phyloP scores from a whole-genome alignment of 2,329 filamentous ascomycete genomes.

The Verticillium nonalfalfae region DNA sequence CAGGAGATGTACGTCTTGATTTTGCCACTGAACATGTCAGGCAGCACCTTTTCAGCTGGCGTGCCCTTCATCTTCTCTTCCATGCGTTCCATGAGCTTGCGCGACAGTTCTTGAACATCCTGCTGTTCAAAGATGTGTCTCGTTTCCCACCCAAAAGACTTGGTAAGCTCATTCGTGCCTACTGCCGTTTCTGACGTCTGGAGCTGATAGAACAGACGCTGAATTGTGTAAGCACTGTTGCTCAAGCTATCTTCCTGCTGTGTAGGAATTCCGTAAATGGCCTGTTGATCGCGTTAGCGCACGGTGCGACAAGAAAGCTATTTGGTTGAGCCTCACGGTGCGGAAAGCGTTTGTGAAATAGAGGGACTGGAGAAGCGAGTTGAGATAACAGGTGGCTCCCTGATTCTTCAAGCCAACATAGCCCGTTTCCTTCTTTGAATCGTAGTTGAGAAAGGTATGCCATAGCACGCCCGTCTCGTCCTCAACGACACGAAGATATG shows the following conservation, averaged over 20 bases:
- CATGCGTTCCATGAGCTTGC: slow-evolving; percentile 95
- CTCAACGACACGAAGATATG: slow-evolving; percentile 75
- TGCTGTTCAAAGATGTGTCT: slow-evolving; percentile 98
- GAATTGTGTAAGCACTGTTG: slow-evolving; percentile 90
- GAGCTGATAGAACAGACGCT: slow-evolving; percentile 89
- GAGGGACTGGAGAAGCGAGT: slow-evolving; percentile 76
- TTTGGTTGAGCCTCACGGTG: slow-evolving; percentile 52
- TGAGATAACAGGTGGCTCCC: slow-evolving; percentile 85
- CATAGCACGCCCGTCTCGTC: slow-evolving; percentile 85
- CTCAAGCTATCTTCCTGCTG: slow-evolving; percentile 71
- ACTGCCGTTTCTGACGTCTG: slow-evolving; percentile 83
- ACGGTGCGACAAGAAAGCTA: background rate
- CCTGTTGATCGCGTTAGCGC: slow-evolving; percentile 38
- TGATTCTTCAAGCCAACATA: slow-evolving; percentile 97
- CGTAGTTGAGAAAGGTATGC: slow-evolving; percentile 91
- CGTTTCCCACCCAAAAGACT: slow-evolving; percentile 97
- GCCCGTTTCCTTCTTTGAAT: slow-evolving; percentile 98
- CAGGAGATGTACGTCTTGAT: slow-evolving; percentile 98
- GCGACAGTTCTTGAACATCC: slow-evolving; percentile 93
- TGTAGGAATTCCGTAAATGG: slow-evolving; percentile 95
- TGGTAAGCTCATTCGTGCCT: slow-evolving; percentile 85
- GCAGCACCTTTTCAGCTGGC: slow-evolving; percentile 78
- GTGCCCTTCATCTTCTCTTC: slow-evolving; percentile 99
- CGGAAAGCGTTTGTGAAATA: slow-evolving; percentile 91
- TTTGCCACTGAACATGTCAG: slow-evolving; percentile 92